phyloP scores from a whole-genome alignment of 495 filamentous ascomycete species.

The Oidiodendron maius region DNA sequence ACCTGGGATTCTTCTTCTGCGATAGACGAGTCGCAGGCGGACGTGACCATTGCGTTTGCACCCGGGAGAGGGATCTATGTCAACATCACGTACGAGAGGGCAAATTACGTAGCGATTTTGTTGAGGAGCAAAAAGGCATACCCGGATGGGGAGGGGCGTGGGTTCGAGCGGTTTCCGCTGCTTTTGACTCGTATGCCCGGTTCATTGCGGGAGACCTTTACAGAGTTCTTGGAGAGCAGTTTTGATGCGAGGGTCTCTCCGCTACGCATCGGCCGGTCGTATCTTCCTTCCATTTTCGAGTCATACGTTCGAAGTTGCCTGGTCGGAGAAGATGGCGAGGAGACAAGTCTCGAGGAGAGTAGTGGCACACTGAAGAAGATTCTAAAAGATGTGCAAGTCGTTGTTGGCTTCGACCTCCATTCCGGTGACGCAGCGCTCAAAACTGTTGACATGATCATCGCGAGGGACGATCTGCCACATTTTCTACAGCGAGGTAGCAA shows the following conservation, averaged over 20 bases:
- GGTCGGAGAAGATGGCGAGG: constrained; percentile 16
- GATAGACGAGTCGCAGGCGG: neutral
- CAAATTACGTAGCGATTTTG: constrained; percentile 40
- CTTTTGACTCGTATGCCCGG: constrained; percentile 47
- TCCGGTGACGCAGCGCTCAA: constrained; percentile 29
- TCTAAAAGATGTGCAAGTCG: constrained; percentile 13
- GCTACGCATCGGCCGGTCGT: constrained; percentile 33
- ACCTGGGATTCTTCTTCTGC: constrained; percentile 15
- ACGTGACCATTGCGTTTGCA: neutral
- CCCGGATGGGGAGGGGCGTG: constrained; percentile 11
- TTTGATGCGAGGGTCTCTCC: constrained; percentile 46
- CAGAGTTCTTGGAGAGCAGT: constrained; percentile 39
- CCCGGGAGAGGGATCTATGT: neutral
- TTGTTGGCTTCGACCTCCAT: constrained; percentile 16
- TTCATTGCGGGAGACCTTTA: constrained; percentile 42
- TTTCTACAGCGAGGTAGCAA: constrained; percentile 15
- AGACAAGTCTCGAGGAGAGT: constrained; percentile 6
- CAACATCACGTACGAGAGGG: constrained; percentile 37
- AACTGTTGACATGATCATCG: constrained; percentile 40
- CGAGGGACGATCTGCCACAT: constrained; percentile 28
- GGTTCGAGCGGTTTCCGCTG: constrained; percentile 44
- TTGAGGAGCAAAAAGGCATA: constrained; percentile 8
- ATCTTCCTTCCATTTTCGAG: constrained; percentile 26
- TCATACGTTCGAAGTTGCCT: constrained; percentile 16
- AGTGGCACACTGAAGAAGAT: constrained; percentile 4